Evolutionary conservation across 1,284 basidiomycete genomes (phyloP), one percentile per base, ranked within the genome.

Genomic region (Vanrija humicola): DNA sequence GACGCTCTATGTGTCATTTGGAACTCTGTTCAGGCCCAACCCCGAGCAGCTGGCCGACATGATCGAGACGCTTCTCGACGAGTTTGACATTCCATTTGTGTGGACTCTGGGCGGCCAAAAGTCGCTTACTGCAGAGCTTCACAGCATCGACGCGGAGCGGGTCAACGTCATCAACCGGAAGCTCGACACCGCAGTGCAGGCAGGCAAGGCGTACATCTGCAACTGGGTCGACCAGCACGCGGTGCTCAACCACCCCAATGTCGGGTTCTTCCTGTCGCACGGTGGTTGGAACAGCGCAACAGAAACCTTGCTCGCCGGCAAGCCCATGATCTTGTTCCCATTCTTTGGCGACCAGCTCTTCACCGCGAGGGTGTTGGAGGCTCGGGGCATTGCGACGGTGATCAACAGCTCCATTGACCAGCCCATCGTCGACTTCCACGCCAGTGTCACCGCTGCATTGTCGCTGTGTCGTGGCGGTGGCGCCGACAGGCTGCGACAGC

Each of bases 271-370:
- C 23, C 12, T 50, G 4, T 38, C 43, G 10, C 54, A 55, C 48
- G 42, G 28, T 5, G 54, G 54, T 1, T 55, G 48, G 34, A 55
- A 50, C 48, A 43, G 38, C 14, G 28, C 34, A 43, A 38, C 19
- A 21, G 54, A 55, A 23, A n/a, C 47, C 12, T 29, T 55, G 8
- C 16, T 51, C 43, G 15, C 25, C 23, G 43, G 43, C 3, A 23
- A 45, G 29, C 54, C 54, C 14, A 44, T 55, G 47, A 55, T 55
- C 38, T 34, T 43, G 14, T 55, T 48, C 48, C 54, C 54, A 6
- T 28, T 44, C 26, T 23, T 50, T 21, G 34, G 28, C 38, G 43
- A 55, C 38, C 48, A 46, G 48, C 7, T 26, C 9, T 23, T 48
- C 43, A 40, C 18, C 16, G 42, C 48, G 14, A 43, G 21, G 25